Conservation (phyloP, 192 early-diverging fungal genomes). For the Powellomyces hirtus region DNA sequence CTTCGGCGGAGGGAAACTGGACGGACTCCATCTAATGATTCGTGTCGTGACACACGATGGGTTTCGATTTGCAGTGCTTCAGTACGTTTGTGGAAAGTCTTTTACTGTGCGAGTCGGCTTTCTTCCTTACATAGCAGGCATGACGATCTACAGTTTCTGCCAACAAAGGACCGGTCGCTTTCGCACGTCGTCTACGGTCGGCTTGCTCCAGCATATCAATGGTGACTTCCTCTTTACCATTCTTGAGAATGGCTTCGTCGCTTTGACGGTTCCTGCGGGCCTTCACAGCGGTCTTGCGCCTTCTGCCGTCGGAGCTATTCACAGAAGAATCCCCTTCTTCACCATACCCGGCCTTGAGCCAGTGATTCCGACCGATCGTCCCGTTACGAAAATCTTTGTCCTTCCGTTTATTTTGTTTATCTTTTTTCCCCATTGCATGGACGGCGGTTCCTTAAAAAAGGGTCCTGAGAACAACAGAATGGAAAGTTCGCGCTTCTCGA, state of each 20-base stretch:
- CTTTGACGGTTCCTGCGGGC: not conserved
- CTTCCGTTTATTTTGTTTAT: not conserved
- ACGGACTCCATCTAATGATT: too few species aligned
- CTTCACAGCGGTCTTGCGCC: not conserved
- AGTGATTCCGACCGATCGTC: not conserved
- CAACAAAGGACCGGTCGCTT: not conserved
- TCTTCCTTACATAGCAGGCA: too few species aligned
- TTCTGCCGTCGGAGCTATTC: not conserved
- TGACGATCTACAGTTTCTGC: constrained; percentile 38
- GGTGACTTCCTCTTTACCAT: not conserved
- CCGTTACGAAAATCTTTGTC: not conserved
- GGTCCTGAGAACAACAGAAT: too few species aligned
- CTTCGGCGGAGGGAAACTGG: too few species aligned
- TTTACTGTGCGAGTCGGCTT: too few species aligned
- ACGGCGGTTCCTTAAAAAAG: too few species aligned
- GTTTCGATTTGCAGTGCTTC: too few species aligned
- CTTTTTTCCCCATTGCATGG: not conserved
- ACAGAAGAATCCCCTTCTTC: not conserved
- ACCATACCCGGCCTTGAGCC: not conserved
- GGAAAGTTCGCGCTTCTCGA: too few species aligned
- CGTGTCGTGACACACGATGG: too few species aligned
- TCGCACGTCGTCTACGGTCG: constrained; percentile 8
- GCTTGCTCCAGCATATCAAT: constrained; percentile 6
- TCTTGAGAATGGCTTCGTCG: not conserved
- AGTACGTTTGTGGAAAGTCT: too few species aligned